Conservation (phyloP, 192 early-diverging fungal species). For the Rhizoclosmatium globosum region DNA sequence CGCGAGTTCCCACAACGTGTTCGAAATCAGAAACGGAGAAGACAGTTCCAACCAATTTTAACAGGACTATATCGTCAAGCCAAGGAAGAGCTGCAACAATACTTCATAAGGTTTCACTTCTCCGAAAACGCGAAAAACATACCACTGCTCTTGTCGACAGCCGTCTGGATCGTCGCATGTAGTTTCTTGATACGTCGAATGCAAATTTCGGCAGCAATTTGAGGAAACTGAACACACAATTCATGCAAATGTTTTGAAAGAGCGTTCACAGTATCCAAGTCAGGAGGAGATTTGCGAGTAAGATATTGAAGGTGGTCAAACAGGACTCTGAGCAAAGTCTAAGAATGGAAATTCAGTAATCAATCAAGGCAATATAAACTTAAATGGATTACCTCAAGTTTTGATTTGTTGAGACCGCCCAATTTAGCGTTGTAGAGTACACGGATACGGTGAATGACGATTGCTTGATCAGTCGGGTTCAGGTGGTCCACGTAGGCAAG, state of each 20-base stretch:
- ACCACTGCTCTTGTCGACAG: conserved; percentile 24
- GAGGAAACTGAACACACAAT: conserved; percentile 37
- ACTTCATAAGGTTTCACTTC: neutral
- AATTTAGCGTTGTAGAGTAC: conserved; percentile 86
- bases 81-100: conserved; percentile 23
- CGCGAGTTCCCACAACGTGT: conserved; percentile 87
- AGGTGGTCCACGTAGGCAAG: conserved; percentile 69
- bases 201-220: conserved; percentile 30
- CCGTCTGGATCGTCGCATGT: conserved; percentile 14
- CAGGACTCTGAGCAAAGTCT: conserved; percentile 69
- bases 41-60: conserved; percentile 76
- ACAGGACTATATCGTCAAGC: conserved; percentile 58
- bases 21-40: conserved; percentile 94
- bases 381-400: conserved; percentile 57
- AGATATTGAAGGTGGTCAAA: conserved; percentile 76
- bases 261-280: conserved; percentile 38
- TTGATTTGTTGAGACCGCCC: conserved; percentile 79
- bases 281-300: conserved; percentile 58
- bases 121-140: neutral
- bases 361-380: conserved; percentile 12
- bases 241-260: conserved; percentile 42
- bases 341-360: neutral
- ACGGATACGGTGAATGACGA: conserved; percentile 83
- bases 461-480: conserved; percentile 71
- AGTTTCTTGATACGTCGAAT: conserved; percentile 27